Base-by-base conservation (phyloP, 495 filamentous ascomycete species). In the Daldinia loculata region DNA sequence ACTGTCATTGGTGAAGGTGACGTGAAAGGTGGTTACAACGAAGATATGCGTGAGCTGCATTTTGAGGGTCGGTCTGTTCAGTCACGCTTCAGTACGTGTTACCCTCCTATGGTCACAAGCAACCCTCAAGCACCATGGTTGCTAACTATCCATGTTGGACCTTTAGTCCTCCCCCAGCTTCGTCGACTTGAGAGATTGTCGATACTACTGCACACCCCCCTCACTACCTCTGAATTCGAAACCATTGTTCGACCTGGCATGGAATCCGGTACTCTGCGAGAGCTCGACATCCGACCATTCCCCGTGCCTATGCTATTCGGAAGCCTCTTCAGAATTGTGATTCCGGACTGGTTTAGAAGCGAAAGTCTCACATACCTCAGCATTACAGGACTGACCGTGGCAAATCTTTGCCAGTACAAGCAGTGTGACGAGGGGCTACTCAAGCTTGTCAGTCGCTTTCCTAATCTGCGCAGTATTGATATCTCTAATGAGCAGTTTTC, bases 231-330 rank as follows among this genome's bases (percentile, higher is more conserved):
- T 8, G 30, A 55, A 3, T 67, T 70, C 19, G 45, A 71, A 30
- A 19, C 9, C 2, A 56, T 70, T 12, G 60, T 76, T 11, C 63
- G 66, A 9, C 70, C 75, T 12, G 50, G 74, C 9, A 48, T 77
- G 26, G 74, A 74, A 48, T 77, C 75, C 0, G 75, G 75, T 2
- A 60, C 68, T 1, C 60, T 77, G 8, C 57, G 48, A 53, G 68
- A 74, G 39, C 19, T 77, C 15, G 70, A 75, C 11, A 15, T 74
- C 14, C 41, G 56, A 50, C 63, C 63, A 9, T 50, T 77, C n/a
- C 70, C 70, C 4, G 7, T 17, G 4, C 3, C 6, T 5, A n/a
- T 15, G 2, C 39, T 65, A 48, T 39, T 60, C 34, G 11, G 61
- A 15, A 41, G 24, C 8, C 34, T 43, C 17, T 45, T 30, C 1